phyloP scores from a whole-genome alignment of 768 basidiomycete genomes.

The Coprinopsis strossmayeri region DNA sequence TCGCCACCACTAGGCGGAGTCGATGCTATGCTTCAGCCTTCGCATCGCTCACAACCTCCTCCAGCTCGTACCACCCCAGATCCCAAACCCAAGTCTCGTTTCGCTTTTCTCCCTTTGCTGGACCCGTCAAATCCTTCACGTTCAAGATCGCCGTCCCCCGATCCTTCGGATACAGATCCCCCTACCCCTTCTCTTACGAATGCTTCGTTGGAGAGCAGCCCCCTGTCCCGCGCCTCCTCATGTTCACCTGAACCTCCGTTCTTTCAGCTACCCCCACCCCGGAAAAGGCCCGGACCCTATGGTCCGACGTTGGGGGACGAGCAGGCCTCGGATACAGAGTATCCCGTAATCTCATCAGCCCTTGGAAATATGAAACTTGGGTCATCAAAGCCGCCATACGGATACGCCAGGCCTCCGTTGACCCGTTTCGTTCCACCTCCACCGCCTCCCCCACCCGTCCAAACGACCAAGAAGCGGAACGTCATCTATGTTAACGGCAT shows the following conservation, averaged over 20 bases:
- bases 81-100: conserved; percentile 10
- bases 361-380: not conserved
- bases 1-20: conserved; percentile 1
- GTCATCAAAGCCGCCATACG: not conserved
- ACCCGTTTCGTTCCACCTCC: not conserved
- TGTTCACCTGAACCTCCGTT: conserved; percentile 22
- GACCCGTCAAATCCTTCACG: conserved; percentile 4
- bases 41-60: conserved; percentile 10
- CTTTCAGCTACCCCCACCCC: conserved; percentile 21
- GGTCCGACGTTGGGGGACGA: conserved; percentile 4
- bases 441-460: conserved; percentile 9
- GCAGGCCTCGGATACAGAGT: not conserved
- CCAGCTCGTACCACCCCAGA: conserved; percentile 1
- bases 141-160: conserved; percentile 10
- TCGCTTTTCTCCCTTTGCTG: conserved; percentile 14
- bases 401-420: conserved; percentile 2
- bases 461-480: conserved; percentile 20
- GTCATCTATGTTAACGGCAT: conserved; percentile 34
- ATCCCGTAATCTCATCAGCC: conserved; percentile 1
- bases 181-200: conserved; percentile 31
- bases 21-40: conserved; percentile 2
- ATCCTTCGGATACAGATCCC: conserved; percentile 23
- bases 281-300: conserved; percentile 3
- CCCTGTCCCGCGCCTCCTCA: conserved; percentile 27
- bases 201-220: conserved; percentile 31